Evolutionary conservation across 345 rosid species (phyloP), one percentile per base, ranked within the genome.

Genomic region (Pseudoturritis turrita): DNA sequence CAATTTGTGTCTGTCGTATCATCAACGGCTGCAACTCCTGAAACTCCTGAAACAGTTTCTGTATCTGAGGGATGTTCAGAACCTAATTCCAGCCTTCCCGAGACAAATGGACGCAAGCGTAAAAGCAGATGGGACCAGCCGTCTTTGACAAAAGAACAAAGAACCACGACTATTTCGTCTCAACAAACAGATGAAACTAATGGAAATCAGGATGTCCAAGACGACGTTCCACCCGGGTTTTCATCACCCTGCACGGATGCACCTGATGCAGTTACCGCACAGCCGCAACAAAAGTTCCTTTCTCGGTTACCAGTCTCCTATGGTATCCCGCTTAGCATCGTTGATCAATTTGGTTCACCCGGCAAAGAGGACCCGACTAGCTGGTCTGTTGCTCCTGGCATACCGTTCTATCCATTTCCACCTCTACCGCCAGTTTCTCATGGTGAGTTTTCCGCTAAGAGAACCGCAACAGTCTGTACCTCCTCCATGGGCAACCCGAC

Each of bases 61-160:
- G 70, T 62, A 62, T 80, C 77, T 45, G 92, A 83, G 57, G 65
- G 44, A 52, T 65, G 74, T 45, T 72, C 82, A 50, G 77, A 72
- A 33, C 74, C 87, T 33, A 79, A 72, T 68, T 45, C 72, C 13
- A 82, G 71, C 63, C 77, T 72, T 55, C 74, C 71, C 49, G 82
- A 68, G 59, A 64, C 75, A 40, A 75, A 52, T 63, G 78, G 77
- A 50, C 92, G 96, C 58, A 95, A 92, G 84, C 97, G 97, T 70
- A 95, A 95, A 88, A 91, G 89, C 73, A 87, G 99, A 75, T 95
- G 99, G 99, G 99, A 95, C 85, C 96, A 90, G 70, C 96, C 94
- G 3, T 85, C 88, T 5, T 70, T 54, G 60, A 68, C 62, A 19
- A 74, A 77, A 72, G 83, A 78, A 55, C 81, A 73, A 63, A 82